Evolutionary conservation across 441 rosid species (phyloP).

Genomic region (Adansonia gregorii): DNA sequence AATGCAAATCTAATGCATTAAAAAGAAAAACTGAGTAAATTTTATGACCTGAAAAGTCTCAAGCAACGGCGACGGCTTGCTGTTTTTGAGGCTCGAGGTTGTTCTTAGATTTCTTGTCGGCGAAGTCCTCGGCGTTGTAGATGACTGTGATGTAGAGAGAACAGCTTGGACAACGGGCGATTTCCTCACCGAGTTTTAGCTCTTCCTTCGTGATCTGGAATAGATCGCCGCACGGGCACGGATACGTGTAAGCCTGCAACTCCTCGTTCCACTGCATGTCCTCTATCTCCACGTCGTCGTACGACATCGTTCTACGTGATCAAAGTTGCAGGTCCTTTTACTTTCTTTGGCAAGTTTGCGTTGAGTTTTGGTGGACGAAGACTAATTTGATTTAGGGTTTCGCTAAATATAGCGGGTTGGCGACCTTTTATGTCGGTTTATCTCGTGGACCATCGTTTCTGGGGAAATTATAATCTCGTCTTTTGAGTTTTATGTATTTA

Average conservation of each 20-base stretch:
- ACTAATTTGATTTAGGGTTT: not conserved
- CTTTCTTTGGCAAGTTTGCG: not conserved
- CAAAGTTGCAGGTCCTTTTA: not conserved
- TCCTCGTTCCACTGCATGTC: conserved; percentile 95
- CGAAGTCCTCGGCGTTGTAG: conserved; percentile 81
- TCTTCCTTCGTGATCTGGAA: conserved; percentile 91
- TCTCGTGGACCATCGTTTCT: not conserved
- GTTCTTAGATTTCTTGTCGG: conserved; percentile 39
- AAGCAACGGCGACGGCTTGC: conserved; percentile 70
- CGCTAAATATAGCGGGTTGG: not conserved
- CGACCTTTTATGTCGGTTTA: not conserved
- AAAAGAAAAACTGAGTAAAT: not conserved
- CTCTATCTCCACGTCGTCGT: conserved; percentile 96
- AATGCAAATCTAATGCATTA: not conserved
- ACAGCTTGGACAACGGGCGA: conserved; percentile 91
- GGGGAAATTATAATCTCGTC: not conserved
- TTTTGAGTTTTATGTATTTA: not conserved
- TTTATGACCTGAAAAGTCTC: conserved; percentile 21
- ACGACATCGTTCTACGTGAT: conserved; percentile 57
- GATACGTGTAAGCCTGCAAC: conserved; percentile 79
- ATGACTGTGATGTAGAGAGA: conserved; percentile 87
- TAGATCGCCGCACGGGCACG: conserved; percentile 91
- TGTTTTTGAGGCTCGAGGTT: conserved; percentile 44
- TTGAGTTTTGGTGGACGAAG: not conserved
- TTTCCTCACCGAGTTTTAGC: conserved; percentile 78